Percentiles rank a stretch among this genome's conserved stretches.
These are phyloP conservation scores for Musa acuminata DNA, from an alignment of 176 grass and related monocot genomes.

Conservation along the genomic window DNA sequence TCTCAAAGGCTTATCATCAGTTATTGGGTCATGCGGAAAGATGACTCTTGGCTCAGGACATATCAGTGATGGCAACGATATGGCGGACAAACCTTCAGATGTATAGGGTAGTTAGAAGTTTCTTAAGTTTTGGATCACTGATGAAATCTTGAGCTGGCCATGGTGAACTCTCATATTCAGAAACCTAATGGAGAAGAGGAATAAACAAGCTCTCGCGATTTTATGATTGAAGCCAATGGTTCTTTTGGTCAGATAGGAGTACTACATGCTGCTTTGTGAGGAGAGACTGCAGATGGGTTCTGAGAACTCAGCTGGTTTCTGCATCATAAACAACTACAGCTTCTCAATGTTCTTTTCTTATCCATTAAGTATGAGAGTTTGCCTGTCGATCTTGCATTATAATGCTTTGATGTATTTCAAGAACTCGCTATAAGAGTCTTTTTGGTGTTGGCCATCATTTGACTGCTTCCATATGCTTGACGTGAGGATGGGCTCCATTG, in stretches of 20 bases:
- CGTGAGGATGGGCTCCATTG: background rate
- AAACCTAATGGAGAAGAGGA: background rate
- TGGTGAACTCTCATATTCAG: background rate
- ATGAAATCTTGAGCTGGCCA: background rate
- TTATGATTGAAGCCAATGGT: background rate
- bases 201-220: too few relatives aligned
- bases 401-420: background rate
- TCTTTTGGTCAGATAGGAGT: background rate
- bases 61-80: background rate
- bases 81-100: background rate
- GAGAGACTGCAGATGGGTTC: background rate
- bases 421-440: background rate
- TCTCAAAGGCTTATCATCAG: constrained; percentile 2
- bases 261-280: background rate
- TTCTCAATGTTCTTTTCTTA: background rate
- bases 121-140: too few relatives aligned
- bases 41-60: background rate
- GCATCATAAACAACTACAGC: background rate
- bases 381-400: background rate
- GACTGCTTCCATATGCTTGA: background rate
- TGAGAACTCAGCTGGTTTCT: background rate
- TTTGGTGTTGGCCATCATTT: background rate
- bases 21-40: background rate
- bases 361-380: background rate
- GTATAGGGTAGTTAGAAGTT: background rate